Conservation (phyloP, 306 rosid species). For the Argentina anserina region DNA sequence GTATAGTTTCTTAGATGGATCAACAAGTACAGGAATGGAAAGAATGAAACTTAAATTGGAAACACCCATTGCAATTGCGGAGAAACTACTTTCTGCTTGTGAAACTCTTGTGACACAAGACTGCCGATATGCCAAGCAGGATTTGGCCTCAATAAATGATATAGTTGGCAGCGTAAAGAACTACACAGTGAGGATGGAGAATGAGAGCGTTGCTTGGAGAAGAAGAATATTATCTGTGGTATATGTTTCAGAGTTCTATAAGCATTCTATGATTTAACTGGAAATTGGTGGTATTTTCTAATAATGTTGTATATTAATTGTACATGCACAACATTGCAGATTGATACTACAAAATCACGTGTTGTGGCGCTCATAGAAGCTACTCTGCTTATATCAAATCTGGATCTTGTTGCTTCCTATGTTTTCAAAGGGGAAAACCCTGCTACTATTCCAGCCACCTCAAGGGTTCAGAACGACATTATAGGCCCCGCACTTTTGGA, state of each 20-base stretch:
- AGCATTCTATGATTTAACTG: constrained; percentile 7
- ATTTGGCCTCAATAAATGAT: constrained; percentile 60
- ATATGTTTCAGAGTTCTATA: constrained; percentile 22
- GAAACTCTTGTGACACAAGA: constrained; percentile 73
- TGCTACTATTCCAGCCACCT: constrained; percentile 52
- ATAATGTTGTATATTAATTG: constrained; percentile 15
- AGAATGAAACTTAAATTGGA: constrained; percentile 90
- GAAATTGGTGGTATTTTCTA: constrained; percentile 5
- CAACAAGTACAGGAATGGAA: constrained; percentile 81
- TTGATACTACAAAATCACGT: constrained; percentile 69
- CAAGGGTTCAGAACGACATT: constrained; percentile 74
- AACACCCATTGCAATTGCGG: constrained; percentile 87
- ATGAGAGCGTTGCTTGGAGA: constrained; percentile 80
- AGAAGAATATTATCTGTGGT: constrained; percentile 64
- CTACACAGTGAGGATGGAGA: constrained; percentile 62
- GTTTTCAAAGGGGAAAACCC: constrained; percentile 66
- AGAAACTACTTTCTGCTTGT: constrained; percentile 66
- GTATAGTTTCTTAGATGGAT: constrained; percentile 82
- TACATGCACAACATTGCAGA: constrained; percentile 45
- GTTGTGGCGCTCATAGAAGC: constrained; percentile 65
- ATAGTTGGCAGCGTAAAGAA: constrained; percentile 50
- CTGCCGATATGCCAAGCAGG: constrained; percentile 62
- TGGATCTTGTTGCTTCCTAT: constrained; percentile 68
- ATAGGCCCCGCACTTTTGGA: constrained; percentile 60
- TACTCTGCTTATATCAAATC: constrained; percentile 73